These are phyloP conservation scores for Malus hybrid DNA, from an alignment of 331 rosid species.

Conservation along the genomic window DNA sequence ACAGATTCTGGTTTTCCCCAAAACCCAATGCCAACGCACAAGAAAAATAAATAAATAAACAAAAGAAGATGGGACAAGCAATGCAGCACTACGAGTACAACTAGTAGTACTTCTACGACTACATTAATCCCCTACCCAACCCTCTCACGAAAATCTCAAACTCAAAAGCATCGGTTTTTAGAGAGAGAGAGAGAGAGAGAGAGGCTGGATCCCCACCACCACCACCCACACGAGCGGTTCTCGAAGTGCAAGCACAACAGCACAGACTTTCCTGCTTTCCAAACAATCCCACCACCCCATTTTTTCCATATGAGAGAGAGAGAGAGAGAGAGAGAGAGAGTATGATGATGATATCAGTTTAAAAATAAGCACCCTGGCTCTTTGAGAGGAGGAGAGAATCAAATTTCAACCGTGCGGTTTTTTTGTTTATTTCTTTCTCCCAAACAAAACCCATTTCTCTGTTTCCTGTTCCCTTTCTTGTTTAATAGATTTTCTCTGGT, in stretches of 20 bases:
- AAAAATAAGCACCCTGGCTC: slow-evolving; percentile 18
- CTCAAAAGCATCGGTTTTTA: background rate
- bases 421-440: slow-evolving; percentile 1
- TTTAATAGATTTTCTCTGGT: background rate
- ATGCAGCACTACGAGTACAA: background rate
- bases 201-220: slow-evolving; percentile 7
- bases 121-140: too few species aligned
- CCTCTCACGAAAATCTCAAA: too few species aligned
- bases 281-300: background rate
- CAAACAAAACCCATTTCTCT: background rate
- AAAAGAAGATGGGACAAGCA: slow-evolving; percentile 5
- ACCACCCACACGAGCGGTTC: slow-evolving; percentile 78
- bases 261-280: slow-evolving; percentile 15
- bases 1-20: slow-evolving; percentile 34
- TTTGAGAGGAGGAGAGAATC: background rate
- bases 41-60: background rate
- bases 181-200: background rate
- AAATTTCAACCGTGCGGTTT: slow-evolving; percentile 18
- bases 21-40: slow-evolving; percentile 26
- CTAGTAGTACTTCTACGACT: background rate
- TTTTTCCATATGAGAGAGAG: background rate
- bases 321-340: background rate
- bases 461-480: background rate
- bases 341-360: slow-evolving; percentile 2
- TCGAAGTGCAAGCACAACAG: slow-evolving; percentile 30